A percentile compares a stretch with the other conserved stretches of the same genome.
These are phyloP conservation scores for Coniochaeta hoffmannii DNA, from an alignment of 2,329 filamentous ascomycete species.

Conservation along the genomic window DNA sequence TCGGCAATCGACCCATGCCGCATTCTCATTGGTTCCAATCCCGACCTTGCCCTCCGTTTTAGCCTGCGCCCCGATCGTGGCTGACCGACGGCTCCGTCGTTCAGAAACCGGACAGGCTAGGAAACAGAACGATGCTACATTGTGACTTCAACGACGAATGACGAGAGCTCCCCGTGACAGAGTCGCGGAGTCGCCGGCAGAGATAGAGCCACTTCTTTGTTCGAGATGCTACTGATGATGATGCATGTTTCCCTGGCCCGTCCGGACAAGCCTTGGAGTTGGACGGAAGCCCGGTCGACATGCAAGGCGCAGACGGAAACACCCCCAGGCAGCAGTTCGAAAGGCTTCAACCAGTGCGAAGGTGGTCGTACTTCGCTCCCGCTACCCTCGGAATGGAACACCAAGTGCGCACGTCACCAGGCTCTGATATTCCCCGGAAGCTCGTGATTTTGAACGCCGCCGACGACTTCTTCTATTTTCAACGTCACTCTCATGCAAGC, in stretches of 20 bases:
- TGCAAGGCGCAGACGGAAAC: not conserved
- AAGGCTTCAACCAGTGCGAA: not conserved
- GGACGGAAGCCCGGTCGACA: too few relatives aligned
- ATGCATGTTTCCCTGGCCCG: too few relatives aligned
- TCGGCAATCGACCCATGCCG: not conserved
- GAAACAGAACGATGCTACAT: not conserved
- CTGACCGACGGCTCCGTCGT: not conserved
- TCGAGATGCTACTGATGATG: too few relatives aligned
- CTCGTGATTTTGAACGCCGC: not conserved
- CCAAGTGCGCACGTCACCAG: not conserved
- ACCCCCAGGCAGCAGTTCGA: not conserved
- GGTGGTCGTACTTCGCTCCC: not conserved
- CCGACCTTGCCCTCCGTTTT: not conserved
- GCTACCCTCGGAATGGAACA: not conserved
- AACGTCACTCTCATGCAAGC: not conserved
- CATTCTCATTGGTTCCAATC: not conserved
- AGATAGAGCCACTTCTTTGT: not conserved
- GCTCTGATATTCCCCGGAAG: not conserved
- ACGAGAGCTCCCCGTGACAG: not conserved
- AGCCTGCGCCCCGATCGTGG: constrained; percentile 3
- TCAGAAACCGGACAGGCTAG: not conserved
- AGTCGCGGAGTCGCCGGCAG: constrained; percentile 10
- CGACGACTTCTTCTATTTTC: not conserved
- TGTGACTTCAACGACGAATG: not conserved
- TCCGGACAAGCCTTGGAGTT: too few relatives aligned